Evolutionary conservation across 352 stramenopile species (phyloP).

Genomic region (Phytopythium montanum): DNA sequence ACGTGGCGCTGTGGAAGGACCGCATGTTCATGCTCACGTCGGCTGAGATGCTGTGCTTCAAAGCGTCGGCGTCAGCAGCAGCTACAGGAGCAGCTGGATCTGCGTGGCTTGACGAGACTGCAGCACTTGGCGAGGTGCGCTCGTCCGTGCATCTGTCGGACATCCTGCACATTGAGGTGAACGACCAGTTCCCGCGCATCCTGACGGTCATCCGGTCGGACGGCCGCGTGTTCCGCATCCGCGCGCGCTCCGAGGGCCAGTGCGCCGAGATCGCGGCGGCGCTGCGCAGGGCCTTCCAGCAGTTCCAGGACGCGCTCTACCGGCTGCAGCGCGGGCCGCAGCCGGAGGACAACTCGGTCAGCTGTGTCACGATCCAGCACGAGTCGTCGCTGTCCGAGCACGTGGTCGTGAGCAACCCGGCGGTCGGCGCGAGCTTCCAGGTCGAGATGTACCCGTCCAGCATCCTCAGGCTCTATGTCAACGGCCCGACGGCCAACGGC

Average conservation of each 20-base stretch:
- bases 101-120: conserved; percentile 10
- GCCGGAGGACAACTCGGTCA: conserved; percentile 66
- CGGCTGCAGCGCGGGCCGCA: conserved; percentile 57
- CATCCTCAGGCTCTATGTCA: conserved; percentile 70
- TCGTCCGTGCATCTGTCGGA: conserved; percentile 71
- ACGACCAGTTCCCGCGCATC: conserved; percentile 65
- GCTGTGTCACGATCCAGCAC: conserved; percentile 72
- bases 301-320: conserved; percentile 74
- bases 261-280: conserved; percentile 51
- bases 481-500: conserved; percentile 51
- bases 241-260: conserved; percentile 59
- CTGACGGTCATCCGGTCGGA: conserved; percentile 71
- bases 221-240: conserved; percentile 67
- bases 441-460: conserved; percentile 71
- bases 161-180: conserved; percentile 76
- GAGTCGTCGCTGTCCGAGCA: conserved; percentile 57
- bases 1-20: conserved; percentile 79
- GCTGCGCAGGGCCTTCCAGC: conserved; percentile 50
- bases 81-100: not conserved
- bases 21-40: conserved; percentile 74
- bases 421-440: conserved; percentile 41
- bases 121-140: conserved; percentile 58
- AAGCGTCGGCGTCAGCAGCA: conserved; percentile 30
- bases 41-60: conserved; percentile 76
- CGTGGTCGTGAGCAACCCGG: conserved; percentile 46